Evolutionary conservation across 768 basidiomycete genomes (phyloP), one percentile per base, ranked within the genome.

Genomic region (Mycena indigotica): DNA sequence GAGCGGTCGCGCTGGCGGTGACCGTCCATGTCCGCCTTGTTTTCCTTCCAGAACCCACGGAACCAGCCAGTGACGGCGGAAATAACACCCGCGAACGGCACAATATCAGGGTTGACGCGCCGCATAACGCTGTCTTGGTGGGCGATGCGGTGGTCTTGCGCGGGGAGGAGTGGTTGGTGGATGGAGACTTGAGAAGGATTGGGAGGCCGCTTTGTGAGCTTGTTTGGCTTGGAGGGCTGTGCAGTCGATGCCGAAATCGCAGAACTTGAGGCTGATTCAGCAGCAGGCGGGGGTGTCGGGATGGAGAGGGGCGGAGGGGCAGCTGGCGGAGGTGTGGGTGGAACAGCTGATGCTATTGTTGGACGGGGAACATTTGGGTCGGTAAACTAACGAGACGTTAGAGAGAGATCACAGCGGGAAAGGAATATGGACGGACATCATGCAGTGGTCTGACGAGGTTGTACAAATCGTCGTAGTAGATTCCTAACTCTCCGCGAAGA

Each of bases 381-480:
- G 45, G 29, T 41, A 48, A 41, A 23, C 28, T 48, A 29, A 53
- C 46, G 21, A 28, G 28, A 28, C 41, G 19, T 56, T 28, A 21
- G 28, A 51, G 16, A 17, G 28, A 17, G n/a, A 39, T 25, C 39
- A 16, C 4, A 4, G 24, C 38, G 30, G n/a, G 44, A 17, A 26
- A 23, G 21, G 24, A 23, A 5, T 8, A 46, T 24, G 17, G 19
- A 64, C 77, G 52, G 57, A 84, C 82, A 28, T 80, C 74, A 63
- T 86, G 86, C 23, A 87, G 71, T 1, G 85, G 84, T 26, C 75
- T 71, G 19, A 86, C 73, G 1, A 85, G 72, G 29, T 77, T 76
- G 58, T 85, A 87, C 1, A 88, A 70, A 61, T 87, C 86, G 55
- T 84, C 79, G 61, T 83, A 86, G 60, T 84, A 84, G 23, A 85